A percentile compares a stretch with the other conserved stretches of the same genome.
These are phyloP conservation scores for Xylaria flabelliformis DNA, from an alignment of 495 filamentous ascomycete species.

Conservation along the genomic window DNA sequence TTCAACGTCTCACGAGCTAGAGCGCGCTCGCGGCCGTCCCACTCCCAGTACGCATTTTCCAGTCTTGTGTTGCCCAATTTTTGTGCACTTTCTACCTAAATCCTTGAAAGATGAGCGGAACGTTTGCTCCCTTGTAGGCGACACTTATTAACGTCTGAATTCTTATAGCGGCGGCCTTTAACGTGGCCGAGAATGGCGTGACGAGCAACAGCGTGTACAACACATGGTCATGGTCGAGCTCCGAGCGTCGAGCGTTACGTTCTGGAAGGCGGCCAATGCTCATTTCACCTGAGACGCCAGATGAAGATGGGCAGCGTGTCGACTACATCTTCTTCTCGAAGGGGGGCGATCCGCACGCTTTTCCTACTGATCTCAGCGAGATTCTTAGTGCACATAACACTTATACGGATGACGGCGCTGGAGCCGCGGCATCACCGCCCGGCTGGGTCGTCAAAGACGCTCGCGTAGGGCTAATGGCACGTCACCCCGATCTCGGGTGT, in stretches of 20 bases:
- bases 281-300: constrained; percentile 63
- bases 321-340: constrained; percentile 84
- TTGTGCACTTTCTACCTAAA: not conserved
- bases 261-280: constrained; percentile 53
- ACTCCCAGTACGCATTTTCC: constrained; percentile 53
- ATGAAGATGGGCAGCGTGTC: constrained; percentile 81
- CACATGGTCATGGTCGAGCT: constrained; percentile 89
- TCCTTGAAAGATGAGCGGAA: not conserved
- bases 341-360: constrained; percentile 30
- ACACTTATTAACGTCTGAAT: not conserved
- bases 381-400: constrained; percentile 26
- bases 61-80: not conserved
- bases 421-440: constrained; percentile 31
- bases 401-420: constrained; percentile 34
- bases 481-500: constrained; percentile 81
- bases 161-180: constrained; percentile 64
- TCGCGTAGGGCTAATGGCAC: constrained; percentile 79
- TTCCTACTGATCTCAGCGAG: constrained; percentile 24
- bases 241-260: constrained; percentile 62
- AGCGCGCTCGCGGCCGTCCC: constrained; percentile 60
- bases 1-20: constrained; percentile 66
- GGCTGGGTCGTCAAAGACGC: constrained; percentile 72
- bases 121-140: not conserved
- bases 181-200: constrained; percentile 78
- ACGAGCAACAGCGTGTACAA: constrained; percentile 88